Evolutionary conservation across 306 rosid species (phyloP).

Genomic region (Vicia sativa): DNA sequence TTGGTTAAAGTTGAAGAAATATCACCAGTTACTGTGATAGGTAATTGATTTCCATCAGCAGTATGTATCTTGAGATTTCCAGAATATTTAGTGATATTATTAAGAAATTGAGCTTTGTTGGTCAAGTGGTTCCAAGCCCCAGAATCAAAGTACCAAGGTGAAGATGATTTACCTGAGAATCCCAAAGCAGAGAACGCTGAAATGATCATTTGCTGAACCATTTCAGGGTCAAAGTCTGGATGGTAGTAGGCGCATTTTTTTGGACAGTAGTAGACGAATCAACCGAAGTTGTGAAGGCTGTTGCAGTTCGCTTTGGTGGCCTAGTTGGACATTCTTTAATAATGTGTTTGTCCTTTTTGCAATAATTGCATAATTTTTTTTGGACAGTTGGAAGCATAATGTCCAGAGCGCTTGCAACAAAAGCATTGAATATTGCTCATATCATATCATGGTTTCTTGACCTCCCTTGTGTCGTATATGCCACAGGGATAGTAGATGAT

Average conservation of each 20-base stretch:
- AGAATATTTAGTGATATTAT: background rate
- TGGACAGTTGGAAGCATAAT: background rate
- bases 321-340: background rate
- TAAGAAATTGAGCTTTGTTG: background rate
- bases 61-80: background rate
- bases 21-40: background rate
- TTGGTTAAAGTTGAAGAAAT: background rate
- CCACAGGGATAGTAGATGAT: background rate
- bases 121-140: background rate
- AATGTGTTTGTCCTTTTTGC: background rate
- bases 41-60: background rate
- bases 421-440: background rate
- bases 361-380: background rate
- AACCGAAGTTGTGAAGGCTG: background rate
- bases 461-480: background rate
- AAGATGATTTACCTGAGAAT: too few species aligned
- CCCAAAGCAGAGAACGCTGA: too few species aligned
- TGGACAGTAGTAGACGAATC: background rate
- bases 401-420: background rate
- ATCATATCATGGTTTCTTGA: background rate
- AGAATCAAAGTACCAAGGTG: background rate
- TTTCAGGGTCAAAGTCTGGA: too few species aligned
- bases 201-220: too few species aligned
- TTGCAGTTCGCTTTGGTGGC: background rate
- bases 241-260: background rate